Conservation (phyloP, 108 stramenopile species). For the Cyclotella atomus region DNA sequence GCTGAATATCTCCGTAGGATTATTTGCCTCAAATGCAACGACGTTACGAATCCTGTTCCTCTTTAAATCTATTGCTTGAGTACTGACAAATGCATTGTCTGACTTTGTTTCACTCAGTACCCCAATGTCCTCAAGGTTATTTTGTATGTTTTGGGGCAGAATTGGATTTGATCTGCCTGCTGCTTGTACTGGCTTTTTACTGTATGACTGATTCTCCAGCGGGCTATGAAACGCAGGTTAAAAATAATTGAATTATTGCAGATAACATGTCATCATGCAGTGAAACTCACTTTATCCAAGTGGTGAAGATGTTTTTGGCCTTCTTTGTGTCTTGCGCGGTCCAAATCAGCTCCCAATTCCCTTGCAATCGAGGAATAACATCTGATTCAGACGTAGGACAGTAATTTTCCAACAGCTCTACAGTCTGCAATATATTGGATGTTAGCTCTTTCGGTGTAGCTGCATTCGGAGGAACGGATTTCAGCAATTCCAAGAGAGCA, state of each 20-base stretch:
- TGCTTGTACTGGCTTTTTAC: slow-evolving; percentile 62
- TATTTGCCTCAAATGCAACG: slow-evolving; percentile 57
- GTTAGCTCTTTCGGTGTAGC: slow-evolving; percentile 64
- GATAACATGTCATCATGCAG: background rate
- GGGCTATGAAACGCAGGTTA: slow-evolving; percentile 43
- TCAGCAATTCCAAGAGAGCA: slow-evolving; percentile 19
- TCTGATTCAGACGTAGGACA: slow-evolving; percentile 65
- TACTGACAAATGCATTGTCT: slow-evolving; percentile 53
- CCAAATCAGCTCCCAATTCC: slow-evolving; percentile 85
- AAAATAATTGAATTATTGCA: background rate
- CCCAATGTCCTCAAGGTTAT: slow-evolving; percentile 71
- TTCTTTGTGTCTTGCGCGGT: slow-evolving; percentile 75
- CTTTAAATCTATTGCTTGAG: slow-evolving; percentile 75
- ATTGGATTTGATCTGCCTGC: slow-evolving; percentile 70
- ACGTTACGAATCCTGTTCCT: slow-evolving; percentile 73
- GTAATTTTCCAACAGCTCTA: slow-evolving; percentile 49
- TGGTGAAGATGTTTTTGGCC: slow-evolving; percentile 35
- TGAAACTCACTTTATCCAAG: slow-evolving; percentile 50
- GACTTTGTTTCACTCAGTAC: slow-evolving; percentile 27
- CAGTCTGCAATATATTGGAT: slow-evolving; percentile 53
- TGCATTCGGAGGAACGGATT: slow-evolving; percentile 35
- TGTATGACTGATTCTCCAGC: slow-evolving; percentile 86
- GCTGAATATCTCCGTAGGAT: slow-evolving; percentile 36
- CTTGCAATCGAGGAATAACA: slow-evolving; percentile 56
- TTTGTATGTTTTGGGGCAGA: slow-evolving; percentile 64